Conservation (phyloP, 2,329 filamentous ascomycete species). For the Epichloe typhina region DNA sequence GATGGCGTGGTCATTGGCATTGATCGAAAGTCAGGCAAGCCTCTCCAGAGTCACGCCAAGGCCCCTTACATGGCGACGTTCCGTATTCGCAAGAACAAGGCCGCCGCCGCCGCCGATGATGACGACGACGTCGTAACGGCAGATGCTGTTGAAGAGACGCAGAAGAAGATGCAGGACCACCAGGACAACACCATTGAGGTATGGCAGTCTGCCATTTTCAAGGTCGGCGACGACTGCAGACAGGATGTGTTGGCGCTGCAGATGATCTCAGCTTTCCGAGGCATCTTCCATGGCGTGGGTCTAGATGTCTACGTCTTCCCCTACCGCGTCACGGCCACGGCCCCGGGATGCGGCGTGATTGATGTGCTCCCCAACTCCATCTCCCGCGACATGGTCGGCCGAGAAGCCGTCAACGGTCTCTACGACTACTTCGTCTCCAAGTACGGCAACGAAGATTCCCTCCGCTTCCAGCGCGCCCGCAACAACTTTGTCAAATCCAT, state of each 20-base stretch:
- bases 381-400: slow-evolving; percentile 94
- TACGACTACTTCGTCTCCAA: slow-evolving; percentile 98
- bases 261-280: slow-evolving; percentile 94
- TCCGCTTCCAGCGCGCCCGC: slow-evolving; percentile 86
- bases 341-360: slow-evolving; percentile 93
- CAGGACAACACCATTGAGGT: slow-evolving; percentile 62
- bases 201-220: slow-evolving; percentile 99
- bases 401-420: slow-evolving; percentile 92
- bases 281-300: slow-evolving; percentile 90
- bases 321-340: slow-evolving; percentile 93
- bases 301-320: slow-evolving; percentile 95
- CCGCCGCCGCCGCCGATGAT: slow-evolving; percentile 5
- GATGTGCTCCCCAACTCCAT: slow-evolving; percentile 97
- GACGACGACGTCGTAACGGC: not conserved
- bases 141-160: slow-evolving; percentile 32
- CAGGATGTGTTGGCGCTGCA: slow-evolving; percentile 94
- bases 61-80: slow-evolving; percentile 99
- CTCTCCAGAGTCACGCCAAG: slow-evolving; percentile 94
- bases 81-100: slow-evolving; percentile 73
- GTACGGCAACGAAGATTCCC: slow-evolving; percentile 91
- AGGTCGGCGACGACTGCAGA: slow-evolving; percentile 95
- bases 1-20: slow-evolving; percentile 97
- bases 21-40: slow-evolving; percentile 94
- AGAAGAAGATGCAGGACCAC: slow-evolving; percentile 5
- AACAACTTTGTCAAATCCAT: slow-evolving; percentile 98